Percentiles rank a stretch among this genome's conserved stretches.
Evolutionary conservation across 1,139 yeast species (phyloP).

Genomic region (Hyphopichia wangnamkhiaoensis): DNA sequence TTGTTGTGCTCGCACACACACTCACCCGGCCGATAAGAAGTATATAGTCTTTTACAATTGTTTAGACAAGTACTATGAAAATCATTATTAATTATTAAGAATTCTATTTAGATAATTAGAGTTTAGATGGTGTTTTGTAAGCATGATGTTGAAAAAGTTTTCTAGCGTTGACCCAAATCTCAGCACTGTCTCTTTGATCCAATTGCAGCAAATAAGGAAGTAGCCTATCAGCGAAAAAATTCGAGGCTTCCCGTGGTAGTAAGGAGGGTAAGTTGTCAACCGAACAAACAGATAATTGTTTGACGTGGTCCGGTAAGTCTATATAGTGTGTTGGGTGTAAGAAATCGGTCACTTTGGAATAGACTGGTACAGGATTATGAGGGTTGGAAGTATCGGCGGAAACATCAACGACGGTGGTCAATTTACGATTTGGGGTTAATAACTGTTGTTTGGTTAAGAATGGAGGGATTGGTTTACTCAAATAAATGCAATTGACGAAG

Average conservation of each 20-base stretch:
- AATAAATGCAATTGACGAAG: slow-evolving; percentile 92
- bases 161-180: too few relatives aligned
- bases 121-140: too few relatives aligned
- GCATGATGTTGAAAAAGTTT: too few relatives aligned
- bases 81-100: too few relatives aligned
- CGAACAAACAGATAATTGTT: slow-evolving; percentile 81
- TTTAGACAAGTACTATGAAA: too few relatives aligned
- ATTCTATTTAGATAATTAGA: too few relatives aligned
- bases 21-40: too few relatives aligned
- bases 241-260: slow-evolving; percentile 95
- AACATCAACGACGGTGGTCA: slow-evolving; percentile 92
- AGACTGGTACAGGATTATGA: slow-evolving; percentile 95
- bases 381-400: slow-evolving; percentile 98
- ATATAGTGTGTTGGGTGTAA: slow-evolving; percentile 52
- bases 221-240: slow-evolving; percentile 80
- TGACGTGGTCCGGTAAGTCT: neutral
- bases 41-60: too few relatives aligned
- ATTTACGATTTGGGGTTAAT: slow-evolving; percentile 64
- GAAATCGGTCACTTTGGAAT: slow-evolving; percentile 84
- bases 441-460: slow-evolving; percentile 72
- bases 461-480: slow-evolving; percentile 91
- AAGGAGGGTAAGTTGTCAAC: slow-evolving; percentile 95
- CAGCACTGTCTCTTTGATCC: slow-evolving; percentile 65
- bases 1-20: neutral
- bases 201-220: slow-evolving; percentile 84